Evolutionary conservation across 768 basidiomycete genomes (phyloP).

Genomic region (Mycena kentingensis): DNA sequence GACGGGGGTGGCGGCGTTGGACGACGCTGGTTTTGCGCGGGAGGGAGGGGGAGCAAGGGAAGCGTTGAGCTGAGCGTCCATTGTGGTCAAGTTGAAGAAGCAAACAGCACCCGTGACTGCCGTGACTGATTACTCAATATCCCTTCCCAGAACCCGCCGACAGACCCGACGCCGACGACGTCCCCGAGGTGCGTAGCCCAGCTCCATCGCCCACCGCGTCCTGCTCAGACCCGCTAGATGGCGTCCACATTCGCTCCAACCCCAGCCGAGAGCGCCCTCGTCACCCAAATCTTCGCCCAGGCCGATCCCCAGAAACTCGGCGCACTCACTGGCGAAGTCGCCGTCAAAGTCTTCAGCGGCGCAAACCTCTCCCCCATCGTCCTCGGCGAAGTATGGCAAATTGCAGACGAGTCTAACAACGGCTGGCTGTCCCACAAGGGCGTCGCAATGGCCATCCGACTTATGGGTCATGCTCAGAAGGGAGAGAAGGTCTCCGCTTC

Average conservation of each 20-base stretch:
- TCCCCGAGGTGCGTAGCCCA: not conserved
- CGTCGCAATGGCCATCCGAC: constrained; percentile 82
- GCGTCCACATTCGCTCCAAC: constrained; percentile 42
- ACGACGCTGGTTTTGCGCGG: constrained; percentile 56
- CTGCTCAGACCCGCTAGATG: constrained; percentile 1
- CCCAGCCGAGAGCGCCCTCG: constrained; percentile 57
- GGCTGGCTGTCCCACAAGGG: constrained; percentile 90
- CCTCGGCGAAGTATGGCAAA: constrained; percentile 91
- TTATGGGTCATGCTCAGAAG: constrained; percentile 92
- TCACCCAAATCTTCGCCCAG: constrained; percentile 70
- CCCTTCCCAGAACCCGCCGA: not conserved
- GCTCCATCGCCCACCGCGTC: not conserved
- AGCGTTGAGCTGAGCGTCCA: constrained; percentile 70
- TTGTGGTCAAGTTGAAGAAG: constrained; percentile 33
- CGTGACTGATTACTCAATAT: too few relatives aligned
- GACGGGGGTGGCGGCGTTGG: constrained; percentile 55
- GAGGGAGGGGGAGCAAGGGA: constrained; percentile 62
- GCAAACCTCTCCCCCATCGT: constrained; percentile 75
- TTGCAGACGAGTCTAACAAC: constrained; percentile 92
- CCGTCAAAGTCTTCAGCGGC: constrained; percentile 82
- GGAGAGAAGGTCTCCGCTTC: constrained; percentile 68
- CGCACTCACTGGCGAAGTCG: constrained; percentile 87
- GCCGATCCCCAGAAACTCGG: constrained; percentile 81
- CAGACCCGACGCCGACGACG: not conserved
- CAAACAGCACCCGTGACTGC: not conserved